These are phyloP conservation scores for Fusarium brachygibbosum DNA, from an alignment of 2,329 filamentous ascomycete genomes.

Conservation along the genomic window DNA sequence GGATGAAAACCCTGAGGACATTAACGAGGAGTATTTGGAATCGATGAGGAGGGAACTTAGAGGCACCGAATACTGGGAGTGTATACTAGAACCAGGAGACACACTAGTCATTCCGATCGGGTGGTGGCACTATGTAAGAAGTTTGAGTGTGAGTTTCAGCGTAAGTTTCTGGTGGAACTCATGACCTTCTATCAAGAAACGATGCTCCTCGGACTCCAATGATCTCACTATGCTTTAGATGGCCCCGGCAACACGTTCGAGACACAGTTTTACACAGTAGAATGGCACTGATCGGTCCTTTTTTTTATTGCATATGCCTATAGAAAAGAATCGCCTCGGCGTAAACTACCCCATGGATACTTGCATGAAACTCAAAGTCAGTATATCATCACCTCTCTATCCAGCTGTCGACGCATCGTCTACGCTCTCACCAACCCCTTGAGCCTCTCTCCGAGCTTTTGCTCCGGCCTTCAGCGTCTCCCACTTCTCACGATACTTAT, in stretches of 20 bases:
- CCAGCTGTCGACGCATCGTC: slow-evolving; percentile 51
- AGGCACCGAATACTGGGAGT: slow-evolving; percentile 77
- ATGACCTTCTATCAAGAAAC: background rate
- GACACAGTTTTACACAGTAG: background rate
- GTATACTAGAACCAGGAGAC: slow-evolving; percentile 84
- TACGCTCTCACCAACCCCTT: slow-evolving; percentile 53
- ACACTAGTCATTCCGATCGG: slow-evolving; percentile 90
- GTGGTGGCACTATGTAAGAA: slow-evolving; percentile 98
- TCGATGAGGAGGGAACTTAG: slow-evolving; percentile 64
- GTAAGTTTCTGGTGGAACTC: slow-evolving; percentile 97
- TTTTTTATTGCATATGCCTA: background rate
- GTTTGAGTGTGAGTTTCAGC: slow-evolving; percentile 88
- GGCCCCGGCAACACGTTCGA: background rate
- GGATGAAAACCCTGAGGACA: slow-evolving; percentile 58
- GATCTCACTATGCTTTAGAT: background rate
- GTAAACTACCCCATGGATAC: slow-evolving; percentile 1
- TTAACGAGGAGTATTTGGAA: slow-evolving; percentile 53
- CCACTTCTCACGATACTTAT: slow-evolving; percentile 72
- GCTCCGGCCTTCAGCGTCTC: slow-evolving; percentile 72
- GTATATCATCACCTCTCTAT: slow-evolving; percentile 20
- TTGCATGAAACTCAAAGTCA: background rate
- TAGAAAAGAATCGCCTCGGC: slow-evolving; percentile 17
- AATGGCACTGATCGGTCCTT: background rate
- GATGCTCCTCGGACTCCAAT: background rate
- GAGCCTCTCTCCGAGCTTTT: slow-evolving; percentile 66